phyloP scores from a whole-genome alignment of 805 yeast species.

The Grigorovia humatica region DNA sequence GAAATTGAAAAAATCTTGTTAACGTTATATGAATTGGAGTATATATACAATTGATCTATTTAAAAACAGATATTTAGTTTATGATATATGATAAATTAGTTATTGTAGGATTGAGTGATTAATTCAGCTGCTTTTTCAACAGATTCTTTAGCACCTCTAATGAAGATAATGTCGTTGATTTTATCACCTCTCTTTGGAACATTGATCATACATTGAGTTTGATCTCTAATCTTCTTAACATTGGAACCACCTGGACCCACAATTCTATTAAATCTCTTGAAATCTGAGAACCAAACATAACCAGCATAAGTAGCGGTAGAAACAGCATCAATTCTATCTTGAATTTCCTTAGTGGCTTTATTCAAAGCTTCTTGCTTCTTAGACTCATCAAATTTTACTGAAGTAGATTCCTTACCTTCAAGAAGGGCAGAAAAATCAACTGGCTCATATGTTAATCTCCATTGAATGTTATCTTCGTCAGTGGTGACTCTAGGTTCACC shows the following conservation, averaged over 20 bases:
- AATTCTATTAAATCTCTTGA: conserved; percentile 45
- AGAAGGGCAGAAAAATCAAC: conserved; percentile 23
- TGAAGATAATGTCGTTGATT: conserved; percentile 41
- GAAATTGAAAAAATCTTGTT: neutral
- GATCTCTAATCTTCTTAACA: conserved; percentile 49
- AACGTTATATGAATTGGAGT: neutral
- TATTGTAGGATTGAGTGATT: conserved; percentile 24
- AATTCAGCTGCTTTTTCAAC: conserved; percentile 40
- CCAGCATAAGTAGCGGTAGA: conserved; percentile 40
- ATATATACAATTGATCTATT: neutral
- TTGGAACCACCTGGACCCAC: conserved; percentile 72
- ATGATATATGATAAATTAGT: neutral
- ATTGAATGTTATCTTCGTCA: conserved; percentile 39
- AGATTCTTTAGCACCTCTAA: conserved; percentile 50
- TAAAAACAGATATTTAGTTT: neutral
- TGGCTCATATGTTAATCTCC: conserved; percentile 47
- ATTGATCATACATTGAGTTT: conserved; percentile 46
- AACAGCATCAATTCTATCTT: conserved; percentile 39
- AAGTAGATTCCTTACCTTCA: conserved; percentile 35
- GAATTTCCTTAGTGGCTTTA: conserved; percentile 30
- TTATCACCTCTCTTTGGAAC: conserved; percentile 53
- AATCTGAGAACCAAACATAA: conserved; percentile 50
- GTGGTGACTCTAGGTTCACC: conserved; percentile 15
- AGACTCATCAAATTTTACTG: conserved; percentile 28
- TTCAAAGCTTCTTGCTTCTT: conserved; percentile 38